These are phyloP conservation scores for Neurospora sp. DNA, from an alignment of 495 filamentous ascomycete genomes.

Conservation along the genomic window DNA sequence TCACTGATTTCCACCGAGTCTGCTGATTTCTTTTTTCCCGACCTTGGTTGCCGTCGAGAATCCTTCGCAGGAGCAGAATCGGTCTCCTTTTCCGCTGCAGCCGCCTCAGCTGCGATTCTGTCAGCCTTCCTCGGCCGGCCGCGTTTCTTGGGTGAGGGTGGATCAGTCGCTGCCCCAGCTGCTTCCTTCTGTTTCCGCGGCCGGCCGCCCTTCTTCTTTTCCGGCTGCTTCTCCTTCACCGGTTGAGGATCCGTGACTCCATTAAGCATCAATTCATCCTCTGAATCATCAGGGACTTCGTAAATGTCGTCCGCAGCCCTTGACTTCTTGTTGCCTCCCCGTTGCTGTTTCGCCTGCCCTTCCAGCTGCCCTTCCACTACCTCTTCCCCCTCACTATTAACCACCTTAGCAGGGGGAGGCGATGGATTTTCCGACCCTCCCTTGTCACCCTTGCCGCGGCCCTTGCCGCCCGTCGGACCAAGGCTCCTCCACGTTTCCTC, in stretches of 20 bases:
- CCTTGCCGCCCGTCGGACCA: not conserved
- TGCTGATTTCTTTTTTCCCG: not conserved
- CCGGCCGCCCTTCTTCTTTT: not conserved
- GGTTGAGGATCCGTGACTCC: not conserved
- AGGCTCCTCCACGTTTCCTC: not conserved
- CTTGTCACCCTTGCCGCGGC: not conserved
- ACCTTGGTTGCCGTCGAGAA: not conserved
- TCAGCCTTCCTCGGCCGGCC: constrained; percentile 11
- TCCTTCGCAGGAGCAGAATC: constrained; percentile 2
- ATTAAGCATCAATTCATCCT: constrained; percentile 20
- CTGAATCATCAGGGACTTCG: constrained; percentile 32
- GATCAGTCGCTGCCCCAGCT: not conserved
- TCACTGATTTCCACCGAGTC: not conserved
- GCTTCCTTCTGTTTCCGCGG: not conserved
- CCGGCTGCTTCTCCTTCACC: not conserved
- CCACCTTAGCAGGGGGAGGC: not conserved
- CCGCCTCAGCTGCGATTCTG: constrained; percentile 2
- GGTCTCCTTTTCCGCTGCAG: not conserved
- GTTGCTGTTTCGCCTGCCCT: not conserved
- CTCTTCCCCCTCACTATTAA: not conserved
- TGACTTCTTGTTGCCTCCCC: not conserved
- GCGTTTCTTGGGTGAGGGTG: constrained; percentile 7
- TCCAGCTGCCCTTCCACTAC: not conserved
- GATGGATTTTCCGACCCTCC: not conserved
- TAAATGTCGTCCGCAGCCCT: constrained; percentile 18